Evolutionary conservation across 2,329 filamentous ascomycete genomes (phyloP).

Genomic region (Apiospora sp.): DNA sequence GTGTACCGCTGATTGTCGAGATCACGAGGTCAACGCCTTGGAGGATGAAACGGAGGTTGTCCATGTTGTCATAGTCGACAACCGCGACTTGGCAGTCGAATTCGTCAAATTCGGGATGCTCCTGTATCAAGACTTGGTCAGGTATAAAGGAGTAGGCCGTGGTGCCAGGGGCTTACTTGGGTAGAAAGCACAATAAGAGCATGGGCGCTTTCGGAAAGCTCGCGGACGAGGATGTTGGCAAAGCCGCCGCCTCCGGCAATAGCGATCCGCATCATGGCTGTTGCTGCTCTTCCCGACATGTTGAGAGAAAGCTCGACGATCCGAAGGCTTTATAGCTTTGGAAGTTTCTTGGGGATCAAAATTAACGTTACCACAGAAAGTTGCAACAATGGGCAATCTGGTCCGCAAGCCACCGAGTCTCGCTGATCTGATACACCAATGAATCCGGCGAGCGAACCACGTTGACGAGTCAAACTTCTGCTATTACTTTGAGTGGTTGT

Average conservation of each 20-base stretch:
- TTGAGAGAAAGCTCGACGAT: not conserved
- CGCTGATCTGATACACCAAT: not conserved
- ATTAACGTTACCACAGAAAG: slow-evolving; percentile 23
- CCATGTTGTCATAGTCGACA: slow-evolving; percentile 70
- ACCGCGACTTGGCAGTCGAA: slow-evolving; percentile 71
- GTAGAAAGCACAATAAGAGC: slow-evolving; percentile 75
- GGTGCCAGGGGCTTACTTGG: slow-evolving; percentile 53
- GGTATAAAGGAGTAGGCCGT: not conserved
- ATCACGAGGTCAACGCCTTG: slow-evolving; percentile 77
- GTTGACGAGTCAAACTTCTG: not conserved
- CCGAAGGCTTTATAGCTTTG: not conserved
- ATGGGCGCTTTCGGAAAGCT: slow-evolving; percentile 70
- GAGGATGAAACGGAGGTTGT: slow-evolving; percentile 70
- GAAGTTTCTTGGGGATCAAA: slow-evolving; percentile 8
- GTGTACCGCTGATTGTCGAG: slow-evolving; percentile 72
- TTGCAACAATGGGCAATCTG: not conserved
- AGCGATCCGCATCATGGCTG: slow-evolving; percentile 64
- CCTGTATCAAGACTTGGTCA: slow-evolving; percentile 44
- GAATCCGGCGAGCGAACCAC: not conserved
- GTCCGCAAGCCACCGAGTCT: not conserved
- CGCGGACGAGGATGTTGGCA: slow-evolving; percentile 63
- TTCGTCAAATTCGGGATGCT: slow-evolving; percentile 60
- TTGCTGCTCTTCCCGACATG: slow-evolving; percentile 34
- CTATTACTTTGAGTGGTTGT: not conserved
- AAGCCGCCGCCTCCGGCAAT: slow-evolving; percentile 69